Percentiles rank a stretch among this genome's conserved stretches.
Evolutionary conservation across 306 rosid species (phyloP).

Genomic region (Lithocarpus polystachyus): DNA sequence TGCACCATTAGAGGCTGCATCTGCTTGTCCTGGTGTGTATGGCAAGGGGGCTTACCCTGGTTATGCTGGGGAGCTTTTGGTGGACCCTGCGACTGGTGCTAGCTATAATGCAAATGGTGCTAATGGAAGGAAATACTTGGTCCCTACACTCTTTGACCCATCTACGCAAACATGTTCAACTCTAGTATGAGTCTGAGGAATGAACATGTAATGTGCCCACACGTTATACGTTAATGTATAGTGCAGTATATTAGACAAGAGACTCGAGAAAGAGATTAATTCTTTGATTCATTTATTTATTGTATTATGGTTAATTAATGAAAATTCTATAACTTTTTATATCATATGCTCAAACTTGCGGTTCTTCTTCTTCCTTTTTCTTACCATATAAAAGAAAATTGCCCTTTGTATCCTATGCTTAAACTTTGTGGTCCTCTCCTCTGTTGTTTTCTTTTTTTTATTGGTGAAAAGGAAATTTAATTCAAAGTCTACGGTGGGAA

Average conservation of each 20-base stretch:
- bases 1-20: slow-evolving; percentile 60
- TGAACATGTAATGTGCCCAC: too few relatives aligned
- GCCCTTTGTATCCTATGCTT: too few relatives aligned
- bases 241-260: neutral
- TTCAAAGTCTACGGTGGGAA: too few relatives aligned
- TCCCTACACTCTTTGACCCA: slow-evolving; percentile 67
- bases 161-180: slow-evolving; percentile 15
- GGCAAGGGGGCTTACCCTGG: slow-evolving; percentile 71
- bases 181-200: too few relatives aligned
- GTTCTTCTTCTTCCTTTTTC: neutral
- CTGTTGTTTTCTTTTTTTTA: too few relatives aligned
- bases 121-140: slow-evolving; percentile 56
- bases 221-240: too few relatives aligned
- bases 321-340: neutral
- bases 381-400: too few relatives aligned
- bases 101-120: slow-evolving; percentile 56
- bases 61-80: slow-evolving; percentile 44
- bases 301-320: neutral
- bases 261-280: neutral
- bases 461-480: too few relatives aligned
- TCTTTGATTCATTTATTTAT: slow-evolving; percentile 18
- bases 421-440: too few relatives aligned
- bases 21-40: slow-evolving; percentile 56
- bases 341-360: neutral
- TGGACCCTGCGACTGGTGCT: slow-evolving; percentile 40